A percentile compares a stretch with the other conserved stretches of the same genome.
phyloP scores from a whole-genome alignment of 345 rosid species.

The Balakata baccata region DNA sequence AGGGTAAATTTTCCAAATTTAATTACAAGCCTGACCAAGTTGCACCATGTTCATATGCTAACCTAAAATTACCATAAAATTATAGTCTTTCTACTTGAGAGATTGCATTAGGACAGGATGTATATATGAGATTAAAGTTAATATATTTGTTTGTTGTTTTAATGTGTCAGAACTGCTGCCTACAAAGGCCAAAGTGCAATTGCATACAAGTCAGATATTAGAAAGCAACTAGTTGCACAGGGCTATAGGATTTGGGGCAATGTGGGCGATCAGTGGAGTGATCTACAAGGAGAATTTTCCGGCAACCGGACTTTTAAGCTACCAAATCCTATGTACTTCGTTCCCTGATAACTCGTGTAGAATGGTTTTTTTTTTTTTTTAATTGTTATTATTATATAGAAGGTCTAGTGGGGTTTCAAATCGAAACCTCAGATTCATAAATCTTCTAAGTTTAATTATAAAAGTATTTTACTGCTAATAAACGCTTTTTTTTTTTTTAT shows the following conservation, averaged over 20 bases:
- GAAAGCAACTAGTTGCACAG: slow-evolving; percentile 52
- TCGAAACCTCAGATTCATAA: too few species aligned
- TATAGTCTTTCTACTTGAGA: too few species aligned
- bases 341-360: slow-evolving; percentile 37
- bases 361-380: too few species aligned
- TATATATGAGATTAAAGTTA: too few species aligned
- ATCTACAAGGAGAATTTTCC: slow-evolving; percentile 56
- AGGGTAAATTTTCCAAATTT: too few species aligned
- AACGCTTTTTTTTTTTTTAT: not conserved
- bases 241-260: slow-evolving; percentile 83
- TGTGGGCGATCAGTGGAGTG: slow-evolving; percentile 90
- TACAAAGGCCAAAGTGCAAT: slow-evolving; percentile 51
- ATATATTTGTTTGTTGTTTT: not conserved
- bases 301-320: slow-evolving; percentile 81
- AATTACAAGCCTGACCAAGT: too few species aligned
- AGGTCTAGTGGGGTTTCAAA: too few species aligned
- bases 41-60: too few species aligned
- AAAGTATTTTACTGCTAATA: not conserved
- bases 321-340: slow-evolving; percentile 87
- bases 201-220: slow-evolving; percentile 53
- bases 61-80: too few species aligned
- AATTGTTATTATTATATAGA: too few species aligned
- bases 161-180: slow-evolving; percentile 37
- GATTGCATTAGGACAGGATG: too few species aligned
- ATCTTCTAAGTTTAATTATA: too few species aligned